Evolutionary conservation across 1,139 yeast species (phyloP).

Genomic region (Candida smagusa): DNA sequence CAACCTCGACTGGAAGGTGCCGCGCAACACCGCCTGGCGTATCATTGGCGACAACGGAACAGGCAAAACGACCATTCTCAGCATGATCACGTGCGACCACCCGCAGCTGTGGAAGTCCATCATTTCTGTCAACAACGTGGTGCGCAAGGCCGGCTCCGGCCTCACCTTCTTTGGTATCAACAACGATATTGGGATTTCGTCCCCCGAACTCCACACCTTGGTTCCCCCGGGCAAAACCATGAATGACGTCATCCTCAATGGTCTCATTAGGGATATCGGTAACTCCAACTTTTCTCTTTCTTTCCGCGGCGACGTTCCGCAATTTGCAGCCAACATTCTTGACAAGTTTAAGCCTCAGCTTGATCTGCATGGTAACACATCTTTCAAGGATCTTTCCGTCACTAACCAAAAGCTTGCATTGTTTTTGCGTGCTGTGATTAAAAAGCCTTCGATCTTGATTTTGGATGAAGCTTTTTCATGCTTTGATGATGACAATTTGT

Average conservation of each 20-base stretch:
- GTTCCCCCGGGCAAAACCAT: conserved; percentile 62
- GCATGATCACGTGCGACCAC: conserved; percentile 88
- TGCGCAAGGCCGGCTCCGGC: conserved; percentile 68
- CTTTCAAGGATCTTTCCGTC: conserved; percentile 54
- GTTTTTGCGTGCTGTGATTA: conserved; percentile 71
- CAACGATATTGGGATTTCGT: conserved; percentile 74
- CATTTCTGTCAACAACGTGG: conserved; percentile 59
- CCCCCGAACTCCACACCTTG: conserved; percentile 89
- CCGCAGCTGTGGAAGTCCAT: conserved; percentile 91
- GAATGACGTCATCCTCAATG: conserved; percentile 65
- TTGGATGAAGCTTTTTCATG: conserved; percentile 93
- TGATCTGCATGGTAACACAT: conserved; percentile 26
- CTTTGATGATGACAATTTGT: conserved; percentile 64
- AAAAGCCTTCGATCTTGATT: conserved; percentile 72
- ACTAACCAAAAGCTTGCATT: conserved; percentile 79
- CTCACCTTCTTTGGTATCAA: conserved; percentile 78
- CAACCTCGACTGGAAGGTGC: conserved; percentile 63
- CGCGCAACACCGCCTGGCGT: conserved; percentile 81
- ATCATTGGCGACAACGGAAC: conserved; percentile 87
- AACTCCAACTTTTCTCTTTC: conserved; percentile 38
- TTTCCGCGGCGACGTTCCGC: conserved; percentile 8
- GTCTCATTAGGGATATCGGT: conserved; percentile 58
- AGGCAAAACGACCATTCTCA: conserved; percentile 84
- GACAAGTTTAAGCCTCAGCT: conserved; percentile 26
- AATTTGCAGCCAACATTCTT: conserved; percentile 18